phyloP scores from a whole-genome alignment of 2,329 filamentous ascomycete genomes.

The Paraphoma chrysanthemicola region DNA sequence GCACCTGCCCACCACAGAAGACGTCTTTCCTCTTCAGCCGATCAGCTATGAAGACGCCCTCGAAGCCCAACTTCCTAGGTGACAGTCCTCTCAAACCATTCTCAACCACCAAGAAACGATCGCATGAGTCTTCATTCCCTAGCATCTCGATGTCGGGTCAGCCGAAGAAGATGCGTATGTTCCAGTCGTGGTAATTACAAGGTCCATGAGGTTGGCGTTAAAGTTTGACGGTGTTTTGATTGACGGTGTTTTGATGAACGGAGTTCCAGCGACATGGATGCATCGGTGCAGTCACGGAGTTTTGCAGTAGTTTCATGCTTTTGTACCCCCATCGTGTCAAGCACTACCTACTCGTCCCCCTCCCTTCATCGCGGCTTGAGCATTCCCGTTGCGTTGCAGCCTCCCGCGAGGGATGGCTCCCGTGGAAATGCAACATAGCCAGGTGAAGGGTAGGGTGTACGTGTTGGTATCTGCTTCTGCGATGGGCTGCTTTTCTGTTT shows the following conservation, averaged over 20 bases:
- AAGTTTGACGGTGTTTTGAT: neutral
- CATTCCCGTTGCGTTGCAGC: conserved; percentile 22
- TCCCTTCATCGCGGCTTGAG: conserved; percentile 24
- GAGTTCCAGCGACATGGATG: neutral
- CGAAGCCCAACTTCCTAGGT: conserved; percentile 53
- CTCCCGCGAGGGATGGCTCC: conserved; percentile 23
- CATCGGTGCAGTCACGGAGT: neutral
- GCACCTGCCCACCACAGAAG: conserved; percentile 39
- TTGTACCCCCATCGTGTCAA: neutral
- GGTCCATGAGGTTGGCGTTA: conserved; percentile 1
- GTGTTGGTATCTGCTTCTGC: neutral
- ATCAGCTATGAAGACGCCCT: conserved; percentile 60
- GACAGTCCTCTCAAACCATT: conserved; percentile 32
- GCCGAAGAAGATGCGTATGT: conserved; percentile 35
- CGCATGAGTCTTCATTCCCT: conserved; percentile 21
- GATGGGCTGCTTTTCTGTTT: neutral
- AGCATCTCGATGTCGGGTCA: conserved; percentile 25
- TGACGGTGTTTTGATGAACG: neutral
- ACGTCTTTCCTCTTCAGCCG: conserved; percentile 34
- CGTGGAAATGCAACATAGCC: conserved; percentile 23
- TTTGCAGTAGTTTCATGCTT: neutral
- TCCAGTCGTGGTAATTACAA: conserved; percentile 11
- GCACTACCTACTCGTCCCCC: neutral
- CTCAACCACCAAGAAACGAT: conserved; percentile 31
- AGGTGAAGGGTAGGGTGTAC: conserved; percentile 10